Conservation (phyloP, 352 stramenopile species). For the Globisporangium okanoganense region DNA sequence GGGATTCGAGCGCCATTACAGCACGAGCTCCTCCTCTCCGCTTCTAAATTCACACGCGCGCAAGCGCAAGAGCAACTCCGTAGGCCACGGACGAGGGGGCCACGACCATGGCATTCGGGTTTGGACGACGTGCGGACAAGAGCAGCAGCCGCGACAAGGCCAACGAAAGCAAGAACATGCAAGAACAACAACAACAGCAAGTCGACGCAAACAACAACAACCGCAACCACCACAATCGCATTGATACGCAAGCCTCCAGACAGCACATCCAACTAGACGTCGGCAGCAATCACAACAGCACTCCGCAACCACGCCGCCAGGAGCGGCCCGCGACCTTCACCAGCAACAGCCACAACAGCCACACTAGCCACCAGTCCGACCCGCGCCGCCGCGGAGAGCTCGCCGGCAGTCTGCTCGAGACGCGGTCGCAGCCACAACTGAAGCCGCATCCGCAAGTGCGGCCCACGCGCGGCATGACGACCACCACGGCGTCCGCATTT, state of each 20-base stretch:
- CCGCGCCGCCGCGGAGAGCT: not conserved
- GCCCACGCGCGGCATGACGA: slow-evolving; percentile 7
- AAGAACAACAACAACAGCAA: not conserved
- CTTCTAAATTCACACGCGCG: not conserved
- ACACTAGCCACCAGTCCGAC: not conserved
- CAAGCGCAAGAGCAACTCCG: not conserved
- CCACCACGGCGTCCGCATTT: not conserved
- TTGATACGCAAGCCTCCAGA: not conserved
- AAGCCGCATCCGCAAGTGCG: not conserved
- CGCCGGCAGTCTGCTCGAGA: slow-evolving; percentile 3
- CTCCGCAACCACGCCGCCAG: not conserved
- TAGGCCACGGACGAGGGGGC: too few relatives aligned
- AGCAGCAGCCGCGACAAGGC: slow-evolving; percentile 5
- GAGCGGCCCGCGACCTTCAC: not conserved
- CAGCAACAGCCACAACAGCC: not conserved
- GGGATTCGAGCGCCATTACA: not conserved
- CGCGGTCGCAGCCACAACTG: not conserved
- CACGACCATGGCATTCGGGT: slow-evolving; percentile 17
- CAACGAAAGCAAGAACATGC: not conserved
- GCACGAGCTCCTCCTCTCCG: not conserved
- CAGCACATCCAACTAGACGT: slow-evolving; percentile 12
- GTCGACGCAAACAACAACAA: not conserved
- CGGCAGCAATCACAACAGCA: not conserved
- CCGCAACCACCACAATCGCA: not conserved
- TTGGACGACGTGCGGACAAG: slow-evolving; percentile 11